Evolutionary conservation across 139 green algal genomes (phyloP).

Genomic region (Marvania coccoides): DNA sequence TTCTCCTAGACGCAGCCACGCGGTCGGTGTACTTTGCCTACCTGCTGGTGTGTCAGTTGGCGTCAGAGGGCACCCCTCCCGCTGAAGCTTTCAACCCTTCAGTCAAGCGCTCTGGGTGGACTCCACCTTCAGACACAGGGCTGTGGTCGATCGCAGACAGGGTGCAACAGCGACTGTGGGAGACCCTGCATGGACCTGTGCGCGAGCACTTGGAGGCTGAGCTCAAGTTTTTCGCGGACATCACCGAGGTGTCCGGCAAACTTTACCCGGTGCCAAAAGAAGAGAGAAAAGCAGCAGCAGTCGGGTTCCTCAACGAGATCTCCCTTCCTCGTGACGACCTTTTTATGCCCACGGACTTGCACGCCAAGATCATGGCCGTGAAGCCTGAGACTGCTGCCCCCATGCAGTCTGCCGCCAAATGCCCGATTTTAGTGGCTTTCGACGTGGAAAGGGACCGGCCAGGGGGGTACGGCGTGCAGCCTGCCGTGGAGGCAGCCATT

Average conservation of each 20-base stretch:
- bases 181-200: constrained; percentile 30
- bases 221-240: constrained; percentile 62
- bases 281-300: constrained; percentile 31
- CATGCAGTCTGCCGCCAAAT: constrained; percentile 70
- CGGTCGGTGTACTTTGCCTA: constrained; percentile 73
- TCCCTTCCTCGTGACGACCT: constrained; percentile 52
- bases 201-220: constrained; percentile 56
- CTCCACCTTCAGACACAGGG: constrained; percentile 69
- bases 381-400: constrained; percentile 54
- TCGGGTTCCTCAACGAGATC: constrained; percentile 24
- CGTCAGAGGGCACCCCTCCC: constrained; percentile 66
- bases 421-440: constrained; percentile 89
- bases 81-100: constrained; percentile 66
- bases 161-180: constrained; percentile 40
- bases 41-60: constrained; percentile 80
- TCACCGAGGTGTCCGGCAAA: constrained; percentile 58
- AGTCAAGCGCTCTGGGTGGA: constrained; percentile 69
- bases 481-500: constrained; percentile 58
- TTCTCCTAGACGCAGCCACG: constrained; percentile 57
- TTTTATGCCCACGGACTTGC: constrained; percentile 84
- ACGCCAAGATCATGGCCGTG: constrained; percentile 52
- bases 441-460: constrained; percentile 40
- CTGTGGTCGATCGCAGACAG: constrained; percentile 67
- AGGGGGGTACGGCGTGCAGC: background rate
- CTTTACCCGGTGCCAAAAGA: constrained; percentile 51